A percentile compares a stretch with the other conserved stretches of the same genome.
Evolutionary conservation across 768 basidiomycete species (phyloP).

Genomic region (Mrakia gelida): DNA sequence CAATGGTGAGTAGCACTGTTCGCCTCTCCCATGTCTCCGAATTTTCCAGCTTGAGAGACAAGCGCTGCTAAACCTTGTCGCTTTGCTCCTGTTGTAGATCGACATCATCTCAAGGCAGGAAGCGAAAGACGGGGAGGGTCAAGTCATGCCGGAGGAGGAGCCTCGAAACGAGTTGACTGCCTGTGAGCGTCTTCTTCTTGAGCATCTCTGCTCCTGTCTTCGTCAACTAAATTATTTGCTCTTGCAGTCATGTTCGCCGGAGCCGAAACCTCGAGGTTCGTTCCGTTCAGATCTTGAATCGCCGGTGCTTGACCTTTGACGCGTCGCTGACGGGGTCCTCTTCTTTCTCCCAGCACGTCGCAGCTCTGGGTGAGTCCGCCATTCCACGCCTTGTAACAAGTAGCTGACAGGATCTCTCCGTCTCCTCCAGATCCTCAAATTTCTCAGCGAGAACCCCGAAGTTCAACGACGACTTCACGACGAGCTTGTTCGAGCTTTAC

Average conservation of each 20-base stretch:
- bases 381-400: no score
- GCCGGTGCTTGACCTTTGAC: background rate
- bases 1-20: no score
- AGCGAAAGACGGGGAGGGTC: background rate
- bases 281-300: background rate
- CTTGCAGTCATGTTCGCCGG: background rate
- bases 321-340: background rate
- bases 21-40: no score
- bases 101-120: constrained; percentile 4
- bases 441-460: constrained; percentile 6
- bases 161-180: background rate
- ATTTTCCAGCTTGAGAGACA: no score
- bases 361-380: background rate
- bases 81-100: background rate
- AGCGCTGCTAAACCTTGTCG: no score
- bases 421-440: constrained; percentile 4
- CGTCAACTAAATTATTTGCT: no score
- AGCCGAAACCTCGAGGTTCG: background rate
- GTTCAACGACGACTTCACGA: constrained; percentile 9
- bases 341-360: background rate
- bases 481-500: constrained; percentile 2
- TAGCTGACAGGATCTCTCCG: no score
- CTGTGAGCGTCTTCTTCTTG: background rate
- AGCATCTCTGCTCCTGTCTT: no score
- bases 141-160: background rate